Conservation (phyloP, 495 filamentous ascomycete species). For the Xylaria telfairii region DNA sequence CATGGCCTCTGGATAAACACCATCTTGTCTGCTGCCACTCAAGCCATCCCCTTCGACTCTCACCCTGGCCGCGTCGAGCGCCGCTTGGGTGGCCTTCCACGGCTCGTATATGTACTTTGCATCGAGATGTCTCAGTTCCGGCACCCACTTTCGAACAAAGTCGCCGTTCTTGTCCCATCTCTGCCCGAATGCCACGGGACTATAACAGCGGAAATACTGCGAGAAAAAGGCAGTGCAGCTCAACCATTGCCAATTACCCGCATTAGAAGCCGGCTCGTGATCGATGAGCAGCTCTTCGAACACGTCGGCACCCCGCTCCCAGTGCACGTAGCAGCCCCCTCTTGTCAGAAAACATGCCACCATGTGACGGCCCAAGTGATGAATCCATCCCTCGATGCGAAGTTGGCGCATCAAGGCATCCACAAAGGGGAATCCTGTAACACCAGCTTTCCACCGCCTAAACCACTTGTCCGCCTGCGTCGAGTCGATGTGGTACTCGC, state of each 20-base stretch:
- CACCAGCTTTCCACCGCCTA: conserved; percentile 66
- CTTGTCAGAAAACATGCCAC: conserved; percentile 76
- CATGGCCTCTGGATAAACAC: conserved; percentile 71
- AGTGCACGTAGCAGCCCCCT: conserved; percentile 74
- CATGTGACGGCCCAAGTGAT: conserved; percentile 73
- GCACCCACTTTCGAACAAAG: conserved; percentile 65
- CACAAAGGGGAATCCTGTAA: conserved; percentile 75
- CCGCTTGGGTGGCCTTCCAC: conserved; percentile 67
- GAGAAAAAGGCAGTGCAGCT: conserved; percentile 71
- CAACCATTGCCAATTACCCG: conserved; percentile 80
- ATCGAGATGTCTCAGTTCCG: conserved; percentile 63
- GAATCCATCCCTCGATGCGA: conserved; percentile 73
- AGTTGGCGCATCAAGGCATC: conserved; percentile 78
- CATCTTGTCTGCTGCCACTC: conserved; percentile 27
- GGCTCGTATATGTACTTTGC: conserved; percentile 78
- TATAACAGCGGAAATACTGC: conserved; percentile 71
- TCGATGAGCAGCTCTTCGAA: conserved; percentile 76
- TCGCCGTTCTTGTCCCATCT: conserved; percentile 70
- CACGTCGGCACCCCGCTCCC: conserved; percentile 75
- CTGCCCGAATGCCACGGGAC: conserved; percentile 68
- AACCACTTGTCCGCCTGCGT: conserved; percentile 65
- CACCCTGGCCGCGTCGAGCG: conserved; percentile 66
- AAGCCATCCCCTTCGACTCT: conserved; percentile 52
- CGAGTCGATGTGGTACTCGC: conserved; percentile 62
- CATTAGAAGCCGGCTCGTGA: conserved; percentile 72